These are phyloP conservation scores for Cruciata laevipes DNA, from an alignment of 257 asterid species.

Conservation along the genomic window DNA sequence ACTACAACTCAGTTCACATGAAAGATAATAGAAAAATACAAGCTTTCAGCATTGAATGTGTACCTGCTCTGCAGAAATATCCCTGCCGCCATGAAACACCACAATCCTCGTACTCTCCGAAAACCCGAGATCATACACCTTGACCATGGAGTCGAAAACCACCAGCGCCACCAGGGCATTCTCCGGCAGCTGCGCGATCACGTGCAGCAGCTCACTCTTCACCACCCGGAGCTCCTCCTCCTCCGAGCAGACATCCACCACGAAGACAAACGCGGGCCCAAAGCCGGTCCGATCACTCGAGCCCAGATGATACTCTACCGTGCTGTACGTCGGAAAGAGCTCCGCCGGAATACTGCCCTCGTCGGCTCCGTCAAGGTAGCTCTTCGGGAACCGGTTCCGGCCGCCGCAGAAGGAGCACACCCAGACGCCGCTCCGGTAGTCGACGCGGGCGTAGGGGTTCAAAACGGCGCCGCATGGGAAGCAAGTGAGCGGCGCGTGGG, in stretches of 20 bases:
- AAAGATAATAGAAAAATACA: background rate
- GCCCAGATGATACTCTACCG: conserved; percentile 74
- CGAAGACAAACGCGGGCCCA: conserved; percentile 81
- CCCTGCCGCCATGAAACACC: conserved; percentile 73
- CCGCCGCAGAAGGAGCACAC: conserved; percentile 66
- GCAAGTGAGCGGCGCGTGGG: conserved; percentile 69
- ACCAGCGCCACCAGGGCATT: conserved; percentile 77
- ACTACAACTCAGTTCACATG: background rate
- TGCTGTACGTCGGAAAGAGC: conserved; percentile 90
- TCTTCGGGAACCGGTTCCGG: conserved; percentile 60
- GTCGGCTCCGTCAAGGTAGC: conserved; percentile 43
- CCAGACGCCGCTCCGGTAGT: conserved; percentile 66
- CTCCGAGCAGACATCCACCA: conserved; percentile 63
- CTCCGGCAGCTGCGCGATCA: conserved; percentile 62
- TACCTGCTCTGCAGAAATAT: conserved; percentile 75
- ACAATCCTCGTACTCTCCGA: conserved; percentile 58
- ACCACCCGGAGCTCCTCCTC: conserved; percentile 61
- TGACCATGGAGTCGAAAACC: conserved; percentile 83
- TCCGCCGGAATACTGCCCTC: conserved; percentile 88
- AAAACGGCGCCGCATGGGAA: conserved; percentile 63
- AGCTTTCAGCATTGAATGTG: conserved; percentile 10
- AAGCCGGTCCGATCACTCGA: conserved; percentile 26
- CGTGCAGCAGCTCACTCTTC: conserved; percentile 73
- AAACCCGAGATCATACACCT: conserved; percentile 82
- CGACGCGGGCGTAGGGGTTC: conserved; percentile 88